Percentiles rank a stretch among this genome's conserved stretches.
These are phyloP conservation scores for Mycena epipterygia DNA, from an alignment of 768 basidiomycete species.

Conservation along the genomic window DNA sequence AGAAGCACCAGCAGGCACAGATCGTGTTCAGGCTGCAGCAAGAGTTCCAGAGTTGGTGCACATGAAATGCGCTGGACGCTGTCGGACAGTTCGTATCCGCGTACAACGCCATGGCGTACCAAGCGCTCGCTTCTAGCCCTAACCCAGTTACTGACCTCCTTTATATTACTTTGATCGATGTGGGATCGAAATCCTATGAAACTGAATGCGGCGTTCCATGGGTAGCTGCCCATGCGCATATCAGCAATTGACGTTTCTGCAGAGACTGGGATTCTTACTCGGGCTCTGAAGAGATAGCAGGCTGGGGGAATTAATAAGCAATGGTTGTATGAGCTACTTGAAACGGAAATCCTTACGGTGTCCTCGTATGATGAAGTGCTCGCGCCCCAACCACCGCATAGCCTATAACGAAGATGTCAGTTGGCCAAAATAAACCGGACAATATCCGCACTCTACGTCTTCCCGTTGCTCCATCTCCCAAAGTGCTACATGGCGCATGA, in stretches of 20 bases:
- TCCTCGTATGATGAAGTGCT: not conserved
- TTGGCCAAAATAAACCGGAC: not conserved
- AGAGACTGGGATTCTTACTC: not conserved
- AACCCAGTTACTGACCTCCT: not conserved
- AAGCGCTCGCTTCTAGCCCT: not conserved
- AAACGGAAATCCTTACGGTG: no score
- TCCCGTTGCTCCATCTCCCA: not conserved
- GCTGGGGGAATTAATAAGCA: not conserved
- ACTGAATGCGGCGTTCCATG: constrained; percentile 3
- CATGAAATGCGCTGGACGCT: not conserved
- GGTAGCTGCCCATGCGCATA: not conserved
- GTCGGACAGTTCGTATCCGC: not conserved
- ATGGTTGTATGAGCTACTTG: not conserved
- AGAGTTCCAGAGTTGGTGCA: constrained; percentile 1
- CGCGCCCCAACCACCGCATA: not conserved
- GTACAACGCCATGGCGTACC: not conserved
- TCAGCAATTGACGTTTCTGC: not conserved
- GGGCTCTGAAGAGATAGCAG: not conserved
- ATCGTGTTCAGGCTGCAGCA: constrained; percentile 9
- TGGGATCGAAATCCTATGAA: not conserved
- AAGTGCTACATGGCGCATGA: constrained; percentile 1
- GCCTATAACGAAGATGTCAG: not conserved
- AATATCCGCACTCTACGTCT: not conserved
- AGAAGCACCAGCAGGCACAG: constrained; percentile 15
- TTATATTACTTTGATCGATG: not conserved